Evolutionary conservation across 139 green algal species (phyloP).

Genomic region (Picochlorum sp.): DNA sequence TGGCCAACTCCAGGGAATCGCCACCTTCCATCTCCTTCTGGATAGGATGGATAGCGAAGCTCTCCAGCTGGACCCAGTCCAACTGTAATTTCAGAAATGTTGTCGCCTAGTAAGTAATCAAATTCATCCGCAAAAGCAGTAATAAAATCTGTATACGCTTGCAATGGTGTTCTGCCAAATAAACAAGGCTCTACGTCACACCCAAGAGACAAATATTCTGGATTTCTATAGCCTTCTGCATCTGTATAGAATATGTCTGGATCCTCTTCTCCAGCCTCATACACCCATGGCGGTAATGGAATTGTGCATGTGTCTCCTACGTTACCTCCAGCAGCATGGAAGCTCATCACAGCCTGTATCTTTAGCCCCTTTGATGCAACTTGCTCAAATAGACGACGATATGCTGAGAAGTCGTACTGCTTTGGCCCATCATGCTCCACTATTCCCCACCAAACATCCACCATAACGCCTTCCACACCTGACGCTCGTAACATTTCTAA

Average conservation of each 20-base stretch:
- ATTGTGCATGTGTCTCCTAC: slow-evolving; percentile 89
- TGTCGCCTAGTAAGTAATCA: slow-evolving; percentile 39
- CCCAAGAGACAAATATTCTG: slow-evolving; percentile 88
- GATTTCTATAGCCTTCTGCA: slow-evolving; percentile 68
- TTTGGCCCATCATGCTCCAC: slow-evolving; percentile 57
- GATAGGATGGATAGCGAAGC: slow-evolving; percentile 96
- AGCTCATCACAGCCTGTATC: slow-evolving; percentile 83
- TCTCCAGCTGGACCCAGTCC: slow-evolving; percentile 93
- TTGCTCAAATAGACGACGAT: slow-evolving; percentile 51
- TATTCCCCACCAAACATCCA: slow-evolving; percentile 90
- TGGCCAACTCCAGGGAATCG: slow-evolving; percentile 93
- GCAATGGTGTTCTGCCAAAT: slow-evolving; percentile 64
- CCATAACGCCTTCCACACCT: slow-evolving; percentile 80
- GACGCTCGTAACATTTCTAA: slow-evolving; percentile 73
- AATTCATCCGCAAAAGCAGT: slow-evolving; percentile 76
- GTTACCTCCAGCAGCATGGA: slow-evolving; percentile 84
- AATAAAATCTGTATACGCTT: slow-evolving; percentile 91
- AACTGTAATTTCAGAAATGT: slow-evolving; percentile 88
- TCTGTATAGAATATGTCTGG: slow-evolving; percentile 97
- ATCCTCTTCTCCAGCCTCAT: slow-evolving; percentile 74
- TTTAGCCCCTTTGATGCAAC: slow-evolving; percentile 41
- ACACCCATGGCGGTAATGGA: slow-evolving; percentile 86
- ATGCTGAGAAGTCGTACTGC: slow-evolving; percentile 80
- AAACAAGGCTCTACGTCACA: slow-evolving; percentile 78
- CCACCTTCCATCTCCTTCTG: slow-evolving; percentile 86